Conservation (phyloP, 1,284 basidiomycete genomes). For the Ganoderma multipileum region DNA sequence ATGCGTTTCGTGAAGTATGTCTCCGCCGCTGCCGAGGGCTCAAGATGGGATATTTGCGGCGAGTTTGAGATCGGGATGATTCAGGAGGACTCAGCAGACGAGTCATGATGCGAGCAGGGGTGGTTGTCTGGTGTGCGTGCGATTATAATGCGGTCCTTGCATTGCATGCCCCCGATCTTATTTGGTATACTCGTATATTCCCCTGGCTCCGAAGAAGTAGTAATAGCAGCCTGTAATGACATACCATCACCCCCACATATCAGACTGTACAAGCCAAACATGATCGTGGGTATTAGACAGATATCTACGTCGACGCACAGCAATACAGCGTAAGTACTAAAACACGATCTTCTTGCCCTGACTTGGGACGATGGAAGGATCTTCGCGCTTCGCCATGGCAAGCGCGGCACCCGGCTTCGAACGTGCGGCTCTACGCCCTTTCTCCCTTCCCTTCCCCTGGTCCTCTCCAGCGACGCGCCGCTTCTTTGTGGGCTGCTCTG, state of each 20-base stretch:
- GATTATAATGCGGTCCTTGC: not conserved
- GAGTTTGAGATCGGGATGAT: constrained; percentile 88
- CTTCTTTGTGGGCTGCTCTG: constrained; percentile 26
- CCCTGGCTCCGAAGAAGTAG: constrained; percentile 12
- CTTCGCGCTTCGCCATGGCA: constrained; percentile 87
- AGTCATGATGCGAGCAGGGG: constrained; percentile 17
- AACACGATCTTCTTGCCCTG: constrained; percentile 90
- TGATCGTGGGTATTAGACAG: not conserved
- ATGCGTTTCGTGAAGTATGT: constrained; percentile 96
- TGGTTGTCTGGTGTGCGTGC: not conserved
- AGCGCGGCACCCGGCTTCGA: constrained; percentile 91
- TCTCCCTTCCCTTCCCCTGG: constrained; percentile 10
- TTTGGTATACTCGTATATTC: constrained; percentile 16
- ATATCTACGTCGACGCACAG: not conserved
- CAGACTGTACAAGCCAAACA: not conserved
- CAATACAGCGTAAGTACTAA: constrained; percentile 30
- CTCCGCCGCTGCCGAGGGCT: constrained; percentile 85
- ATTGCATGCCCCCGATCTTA: not conserved
- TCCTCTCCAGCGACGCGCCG: constrained; percentile 18
- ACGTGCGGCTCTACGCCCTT: constrained; percentile 7
- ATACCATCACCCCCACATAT: constrained; percentile 19
- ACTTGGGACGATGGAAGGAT: constrained; percentile 81
- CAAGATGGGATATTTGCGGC: constrained; percentile 89
- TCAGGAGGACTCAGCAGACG: constrained; percentile 48
- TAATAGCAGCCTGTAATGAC: constrained; percentile 31